Conservation (phyloP, 2,329 filamentous ascomycete species). For the Colletotrichum phormii region DNA sequence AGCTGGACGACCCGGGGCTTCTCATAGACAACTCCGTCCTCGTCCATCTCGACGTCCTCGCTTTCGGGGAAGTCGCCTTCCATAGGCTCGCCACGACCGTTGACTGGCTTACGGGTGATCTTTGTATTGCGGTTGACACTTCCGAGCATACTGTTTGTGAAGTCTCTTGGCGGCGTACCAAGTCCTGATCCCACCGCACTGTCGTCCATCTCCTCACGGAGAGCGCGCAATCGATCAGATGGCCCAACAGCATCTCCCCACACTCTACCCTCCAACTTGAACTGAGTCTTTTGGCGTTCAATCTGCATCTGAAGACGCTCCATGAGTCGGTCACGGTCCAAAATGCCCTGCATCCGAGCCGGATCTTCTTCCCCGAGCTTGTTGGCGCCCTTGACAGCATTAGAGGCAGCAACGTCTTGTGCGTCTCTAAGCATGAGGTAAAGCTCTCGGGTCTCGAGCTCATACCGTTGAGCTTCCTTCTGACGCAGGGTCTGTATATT, state of each 20-base stretch:
- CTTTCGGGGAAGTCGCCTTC: slow-evolving; percentile 52
- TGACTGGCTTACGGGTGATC: slow-evolving; percentile 66
- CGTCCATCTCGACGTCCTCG: slow-evolving; percentile 64
- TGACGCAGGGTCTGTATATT: slow-evolving; percentile 87
- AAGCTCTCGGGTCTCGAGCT: slow-evolving; percentile 93
- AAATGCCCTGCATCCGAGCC: slow-evolving; percentile 86
- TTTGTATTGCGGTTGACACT: slow-evolving; percentile 73
- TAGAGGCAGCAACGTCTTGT: slow-evolving; percentile 93
- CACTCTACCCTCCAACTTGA: slow-evolving; percentile 92
- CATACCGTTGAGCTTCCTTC: slow-evolving; percentile 93
- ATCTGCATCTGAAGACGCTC: slow-evolving; percentile 94
- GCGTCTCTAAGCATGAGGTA: slow-evolving; percentile 99
- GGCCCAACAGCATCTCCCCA: slow-evolving; percentile 87
- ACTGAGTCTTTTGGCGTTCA: slow-evolving; percentile 96
- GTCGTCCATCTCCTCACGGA: slow-evolving; percentile 94
- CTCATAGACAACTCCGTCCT: slow-evolving; percentile 76
- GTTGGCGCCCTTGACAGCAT: slow-evolving; percentile 71
- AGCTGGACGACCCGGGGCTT: slow-evolving; percentile 85
- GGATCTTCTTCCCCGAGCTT: slow-evolving; percentile 72
- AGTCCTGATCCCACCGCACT: slow-evolving; percentile 60
- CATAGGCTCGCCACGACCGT: slow-evolving; percentile 51
- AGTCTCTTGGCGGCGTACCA: slow-evolving; percentile 68
- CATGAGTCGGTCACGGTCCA: slow-evolving; percentile 93
- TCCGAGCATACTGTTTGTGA: slow-evolving; percentile 80
- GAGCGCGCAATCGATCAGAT: slow-evolving; percentile 89